Base-by-base conservation (phyloP, 2,329 filamentous ascomycete species). In the Fusarium subglutinans region DNA sequence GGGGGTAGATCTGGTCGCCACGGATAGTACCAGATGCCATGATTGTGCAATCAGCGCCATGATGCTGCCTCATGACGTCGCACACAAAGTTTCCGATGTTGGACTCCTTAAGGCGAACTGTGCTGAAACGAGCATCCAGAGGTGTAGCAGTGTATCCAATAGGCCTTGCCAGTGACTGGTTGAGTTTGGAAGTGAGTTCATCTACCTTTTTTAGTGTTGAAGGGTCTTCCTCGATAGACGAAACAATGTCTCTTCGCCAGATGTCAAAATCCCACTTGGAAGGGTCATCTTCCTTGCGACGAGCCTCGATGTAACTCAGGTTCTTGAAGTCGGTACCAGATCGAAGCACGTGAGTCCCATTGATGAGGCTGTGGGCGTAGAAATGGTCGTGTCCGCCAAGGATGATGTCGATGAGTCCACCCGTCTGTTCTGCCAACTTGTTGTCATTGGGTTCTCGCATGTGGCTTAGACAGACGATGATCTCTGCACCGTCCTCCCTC, bases 291-390 rank as follows among this genome's bases (percentile, higher is more conserved):
- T 80, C 65, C 72, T 88, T 90, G 28, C 90, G 87, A 76, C 93
- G 89, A 3, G 90, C 93, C 81, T 97, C 94, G 59, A 98, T 88
- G 79, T 97, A 97, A 79, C 93, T 96, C 40, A 98, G 85, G 80
- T 98, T 93, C 83, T 96, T 97, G 84, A 98, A 98, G 81, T 98
- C 95, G 24, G 92, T 94, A 2, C 95, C 95, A 0, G 94, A 97
- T 4, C 95, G 90, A n/a, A 98, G 85, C 6, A 97, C 90, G 78
- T 98, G 95, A 1, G 90, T 93, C 14, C 92, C 92, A 69, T 95
- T 95, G 81, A 96, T 88, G 63, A 95, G 79, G 62, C 87, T 89
- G 82, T 98, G 94, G 22, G 88, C 88, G 80, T 98, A 98, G 82
- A 92, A 96, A 80, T 98, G 95, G 77, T 98, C 95, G 79, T 98